A percentile compares a stretch with the other conserved stretches of the same genome.
These are phyloP conservation scores for Calonectria multiphialidica DNA, from an alignment of 2,329 filamentous ascomycete genomes.

Conservation along the genomic window DNA sequence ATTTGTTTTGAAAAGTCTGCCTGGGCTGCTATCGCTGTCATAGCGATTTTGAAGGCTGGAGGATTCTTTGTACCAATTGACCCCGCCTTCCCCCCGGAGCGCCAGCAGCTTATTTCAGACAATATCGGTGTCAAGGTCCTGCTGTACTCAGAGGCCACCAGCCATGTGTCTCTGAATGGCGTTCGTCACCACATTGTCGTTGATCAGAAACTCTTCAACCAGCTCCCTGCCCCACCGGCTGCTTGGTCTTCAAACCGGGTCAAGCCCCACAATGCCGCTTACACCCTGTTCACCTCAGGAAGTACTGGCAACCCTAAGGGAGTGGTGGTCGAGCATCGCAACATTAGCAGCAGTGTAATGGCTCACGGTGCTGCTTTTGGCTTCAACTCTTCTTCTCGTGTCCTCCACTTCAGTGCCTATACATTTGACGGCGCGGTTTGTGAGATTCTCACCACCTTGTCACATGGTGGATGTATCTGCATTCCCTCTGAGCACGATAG, in stretches of 20 bases:
- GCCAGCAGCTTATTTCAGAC: neutral
- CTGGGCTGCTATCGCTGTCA: neutral
- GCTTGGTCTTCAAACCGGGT: neutral
- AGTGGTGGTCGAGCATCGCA: neutral
- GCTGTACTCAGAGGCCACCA: neutral
- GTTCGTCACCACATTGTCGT: neutral
- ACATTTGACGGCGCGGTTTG: neutral
- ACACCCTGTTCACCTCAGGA: neutral
- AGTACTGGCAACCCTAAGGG: neutral
- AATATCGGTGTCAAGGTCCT: neutral
- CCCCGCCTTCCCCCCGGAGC: neutral
- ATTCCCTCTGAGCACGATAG: neutral
- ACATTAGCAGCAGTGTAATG: neutral
- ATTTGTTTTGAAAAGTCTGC: slow-evolving; percentile 5
- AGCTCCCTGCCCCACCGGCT: neutral
- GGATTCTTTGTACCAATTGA: neutral
- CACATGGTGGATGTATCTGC: neutral
- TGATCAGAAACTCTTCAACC: neutral
- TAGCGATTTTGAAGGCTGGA: neutral
- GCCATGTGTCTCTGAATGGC: neutral
- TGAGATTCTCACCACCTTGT: neutral
- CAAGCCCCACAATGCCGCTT: neutral
- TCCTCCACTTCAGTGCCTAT: neutral
- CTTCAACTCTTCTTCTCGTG: neutral
- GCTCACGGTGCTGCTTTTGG: neutral